Conservation (phyloP, 495 filamentous ascomycete species). For the Talaromyces stipitatus region DNA sequence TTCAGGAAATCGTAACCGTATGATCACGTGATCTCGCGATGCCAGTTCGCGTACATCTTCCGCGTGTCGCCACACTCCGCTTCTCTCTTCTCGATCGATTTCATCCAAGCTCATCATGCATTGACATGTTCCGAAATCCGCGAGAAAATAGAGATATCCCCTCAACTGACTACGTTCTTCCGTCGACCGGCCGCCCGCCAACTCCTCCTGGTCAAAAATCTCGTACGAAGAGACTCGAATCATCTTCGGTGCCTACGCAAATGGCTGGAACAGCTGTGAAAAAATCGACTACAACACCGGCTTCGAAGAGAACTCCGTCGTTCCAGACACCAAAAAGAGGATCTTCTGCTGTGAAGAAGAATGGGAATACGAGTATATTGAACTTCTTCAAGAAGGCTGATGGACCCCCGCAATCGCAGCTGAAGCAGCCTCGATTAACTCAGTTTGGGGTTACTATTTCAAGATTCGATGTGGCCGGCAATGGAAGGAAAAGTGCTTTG, state of each 20-base stretch:
- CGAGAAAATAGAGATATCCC: background rate
- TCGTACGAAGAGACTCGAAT: background rate
- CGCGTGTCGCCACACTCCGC: background rate
- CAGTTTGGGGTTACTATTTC: constrained; percentile 27
- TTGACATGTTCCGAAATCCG: constrained; percentile 1
- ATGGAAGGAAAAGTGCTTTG: constrained; percentile 15
- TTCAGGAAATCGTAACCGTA: too few species aligned
- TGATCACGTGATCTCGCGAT: constrained; percentile 1
- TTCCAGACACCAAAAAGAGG: constrained; percentile 5
- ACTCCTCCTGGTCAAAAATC: background rate
- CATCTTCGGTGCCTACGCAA: background rate
- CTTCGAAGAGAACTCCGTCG: constrained; percentile 12
- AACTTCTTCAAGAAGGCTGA: constrained; percentile 76
- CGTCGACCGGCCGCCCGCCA: background rate
- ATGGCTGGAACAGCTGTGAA: constrained; percentile 2
- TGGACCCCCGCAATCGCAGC: constrained; percentile 23
- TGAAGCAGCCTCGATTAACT: constrained; percentile 31
- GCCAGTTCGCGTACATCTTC: background rate
- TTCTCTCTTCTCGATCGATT: background rate
- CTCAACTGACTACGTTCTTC: background rate
- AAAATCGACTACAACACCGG: background rate
- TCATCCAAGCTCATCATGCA: background rate
- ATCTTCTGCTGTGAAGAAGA: constrained; percentile 9
- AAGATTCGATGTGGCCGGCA: constrained; percentile 7
- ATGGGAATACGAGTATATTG: constrained; percentile 55